Evolutionary conservation across 495 filamentous ascomycete species (phyloP).

Genomic region (Podospora pseudoanserina): DNA sequence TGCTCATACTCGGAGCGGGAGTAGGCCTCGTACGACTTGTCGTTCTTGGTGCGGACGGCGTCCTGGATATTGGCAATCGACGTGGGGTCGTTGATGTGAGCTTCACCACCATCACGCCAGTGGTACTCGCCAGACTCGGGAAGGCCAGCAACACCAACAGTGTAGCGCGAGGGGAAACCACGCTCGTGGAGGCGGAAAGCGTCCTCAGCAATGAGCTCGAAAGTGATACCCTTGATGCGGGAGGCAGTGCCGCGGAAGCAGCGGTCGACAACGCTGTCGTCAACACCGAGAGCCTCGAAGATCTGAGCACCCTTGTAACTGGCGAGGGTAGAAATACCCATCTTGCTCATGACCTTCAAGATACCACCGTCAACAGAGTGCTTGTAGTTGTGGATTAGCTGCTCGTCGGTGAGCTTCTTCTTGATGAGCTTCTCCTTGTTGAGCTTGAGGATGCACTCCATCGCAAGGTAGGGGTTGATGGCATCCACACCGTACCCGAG

Average conservation of each 20-base stretch:
- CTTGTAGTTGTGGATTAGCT: slow-evolving; percentile 94
- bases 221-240: slow-evolving; percentile 92
- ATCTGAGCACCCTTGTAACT: slow-evolving; percentile 99
- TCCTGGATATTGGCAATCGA: slow-evolving; percentile 98
- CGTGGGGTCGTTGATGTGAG: slow-evolving; percentile 95
- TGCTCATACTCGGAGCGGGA: slow-evolving; percentile 92
- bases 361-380: slow-evolving; percentile 97
- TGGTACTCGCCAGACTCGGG: slow-evolving; percentile 97
- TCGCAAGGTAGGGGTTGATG: slow-evolving; percentile 93
- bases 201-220: slow-evolving; percentile 93
- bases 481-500: slow-evolving; percentile 95
- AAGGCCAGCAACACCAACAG: slow-evolving; percentile 76
- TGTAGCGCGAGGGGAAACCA: slow-evolving; percentile 81
- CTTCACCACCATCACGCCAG: slow-evolving; percentile 97
- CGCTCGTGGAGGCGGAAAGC: slow-evolving; percentile 96
- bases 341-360: slow-evolving; percentile 99
- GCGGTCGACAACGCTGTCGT: slow-evolving; percentile 90
- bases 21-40: slow-evolving; percentile 99
- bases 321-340: slow-evolving; percentile 98
- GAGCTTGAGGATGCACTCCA: slow-evolving; percentile 99
- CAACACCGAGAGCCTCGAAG: slow-evolving; percentile 96
- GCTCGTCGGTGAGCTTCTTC: slow-evolving; percentile 79
- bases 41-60: slow-evolving; percentile 96
- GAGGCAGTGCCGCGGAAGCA: slow-evolving; percentile 96
- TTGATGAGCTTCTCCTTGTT: slow-evolving; percentile 92